Conservation (phyloP, 1,284 basidiomycete species). For the Leccinum colubrinum region DNA sequence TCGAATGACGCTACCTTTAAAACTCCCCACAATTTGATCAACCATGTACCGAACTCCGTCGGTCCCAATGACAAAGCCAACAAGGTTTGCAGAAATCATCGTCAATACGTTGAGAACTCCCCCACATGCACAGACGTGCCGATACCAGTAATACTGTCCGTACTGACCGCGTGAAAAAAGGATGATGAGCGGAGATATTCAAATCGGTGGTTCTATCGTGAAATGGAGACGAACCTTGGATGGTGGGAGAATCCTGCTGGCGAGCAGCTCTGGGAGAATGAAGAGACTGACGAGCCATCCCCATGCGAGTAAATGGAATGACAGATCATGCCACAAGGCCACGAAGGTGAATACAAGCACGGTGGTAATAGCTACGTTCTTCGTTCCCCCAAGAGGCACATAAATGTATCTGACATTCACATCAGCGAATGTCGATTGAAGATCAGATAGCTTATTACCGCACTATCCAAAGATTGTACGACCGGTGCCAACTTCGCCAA, state of each 20-base stretch:
- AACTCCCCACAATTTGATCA: slow-evolving; percentile 61
- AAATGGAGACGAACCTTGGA: slow-evolving; percentile 55
- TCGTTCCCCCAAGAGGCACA: slow-evolving; percentile 85
- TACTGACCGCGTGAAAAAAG: slow-evolving; percentile 47
- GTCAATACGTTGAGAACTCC: slow-evolving; percentile 85
- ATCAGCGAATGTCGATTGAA: neutral
- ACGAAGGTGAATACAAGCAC: slow-evolving; percentile 94
- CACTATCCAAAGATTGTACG: slow-evolving; percentile 95
- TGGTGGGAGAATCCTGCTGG: slow-evolving; percentile 56
- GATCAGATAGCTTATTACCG: slow-evolving; percentile 46
- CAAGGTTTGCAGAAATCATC: slow-evolving; percentile 93
- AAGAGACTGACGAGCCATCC: slow-evolving; percentile 95
- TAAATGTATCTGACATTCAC: slow-evolving; percentile 79
- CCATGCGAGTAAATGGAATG: slow-evolving; percentile 89
- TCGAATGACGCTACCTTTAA: slow-evolving; percentile 49
- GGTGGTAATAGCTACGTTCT: slow-evolving; percentile 66
- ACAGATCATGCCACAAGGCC: slow-evolving; percentile 98
- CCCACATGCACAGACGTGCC: slow-evolving; percentile 84
- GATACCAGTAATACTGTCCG: slow-evolving; percentile 72
- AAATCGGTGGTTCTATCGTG: neutral
- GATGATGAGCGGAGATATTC: slow-evolving; percentile 3
- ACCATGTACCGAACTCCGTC: slow-evolving; percentile 81
- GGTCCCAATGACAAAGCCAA: slow-evolving; percentile 92
- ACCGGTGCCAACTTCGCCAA: slow-evolving; percentile 96
- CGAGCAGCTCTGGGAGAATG: slow-evolving; percentile 83